These are phyloP conservation scores for Nicotiana sylvestris DNA, from an alignment of 257 asterid species.

Conservation along the genomic window DNA sequence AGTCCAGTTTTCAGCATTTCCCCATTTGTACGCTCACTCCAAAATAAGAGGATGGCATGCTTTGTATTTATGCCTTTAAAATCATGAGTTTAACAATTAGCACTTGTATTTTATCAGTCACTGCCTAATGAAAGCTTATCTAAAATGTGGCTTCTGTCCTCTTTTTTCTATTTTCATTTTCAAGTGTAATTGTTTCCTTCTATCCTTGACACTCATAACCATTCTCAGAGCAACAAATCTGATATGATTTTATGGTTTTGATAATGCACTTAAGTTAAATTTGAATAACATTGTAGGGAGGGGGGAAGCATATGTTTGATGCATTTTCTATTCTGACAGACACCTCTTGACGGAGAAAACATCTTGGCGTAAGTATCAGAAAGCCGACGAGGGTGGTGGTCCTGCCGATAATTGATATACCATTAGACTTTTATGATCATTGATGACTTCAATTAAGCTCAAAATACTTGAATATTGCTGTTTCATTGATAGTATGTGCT, in stretches of 20 bases:
- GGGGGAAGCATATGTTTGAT: not conserved
- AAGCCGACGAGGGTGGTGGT: not conserved
- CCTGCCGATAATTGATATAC: not conserved
- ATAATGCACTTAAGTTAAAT: not conserved
- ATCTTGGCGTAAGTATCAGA: not conserved
- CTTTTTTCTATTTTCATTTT: constrained; percentile 1
- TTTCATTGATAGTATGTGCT: not conserved
- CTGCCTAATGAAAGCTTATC: not conserved
- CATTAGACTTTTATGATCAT: not conserved
- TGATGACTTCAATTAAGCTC: not conserved
- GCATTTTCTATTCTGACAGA: not conserved
- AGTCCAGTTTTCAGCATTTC: not conserved
- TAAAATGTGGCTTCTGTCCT: not conserved
- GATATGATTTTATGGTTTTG: not conserved
- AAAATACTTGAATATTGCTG: not conserved
- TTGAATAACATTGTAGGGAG: not conserved
- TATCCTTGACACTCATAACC: not conserved
- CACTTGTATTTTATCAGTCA: not conserved
- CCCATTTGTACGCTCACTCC: not conserved
- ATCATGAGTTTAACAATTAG: not conserved
- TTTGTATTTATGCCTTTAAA: constrained; percentile 5
- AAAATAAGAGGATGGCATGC: not conserved
- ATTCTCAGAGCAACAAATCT: not conserved
- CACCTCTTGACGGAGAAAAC: not conserved
- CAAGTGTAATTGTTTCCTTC: not conserved